phyloP scores from a whole-genome alignment of 208 protist genomes.

The Crithidia expoeki region DNA sequence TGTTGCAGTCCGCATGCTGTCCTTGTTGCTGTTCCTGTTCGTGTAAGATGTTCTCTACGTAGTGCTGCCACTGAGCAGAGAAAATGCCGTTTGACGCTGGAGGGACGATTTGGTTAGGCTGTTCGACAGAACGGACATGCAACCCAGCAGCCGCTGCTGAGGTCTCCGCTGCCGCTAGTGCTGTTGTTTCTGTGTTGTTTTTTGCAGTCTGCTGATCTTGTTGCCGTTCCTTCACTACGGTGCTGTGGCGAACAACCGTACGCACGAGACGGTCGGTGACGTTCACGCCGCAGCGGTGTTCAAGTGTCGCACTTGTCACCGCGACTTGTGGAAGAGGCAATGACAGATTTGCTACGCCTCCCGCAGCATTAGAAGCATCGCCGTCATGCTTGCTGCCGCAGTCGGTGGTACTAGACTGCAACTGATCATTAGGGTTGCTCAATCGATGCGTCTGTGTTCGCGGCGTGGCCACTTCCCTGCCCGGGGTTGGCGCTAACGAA shows the following conservation, averaged over 20 bases:
- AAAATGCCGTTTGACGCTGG: neutral
- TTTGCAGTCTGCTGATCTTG: neutral
- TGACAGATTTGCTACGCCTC: too few species aligned
- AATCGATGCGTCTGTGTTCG: conserved; percentile 9
- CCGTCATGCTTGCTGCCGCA: neutral
- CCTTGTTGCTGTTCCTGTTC: neutral
- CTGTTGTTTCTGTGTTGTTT: neutral
- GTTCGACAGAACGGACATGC: neutral
- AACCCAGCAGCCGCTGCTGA: neutral
- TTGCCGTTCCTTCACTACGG: neutral
- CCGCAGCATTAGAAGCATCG: too few species aligned
- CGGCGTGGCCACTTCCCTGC: neutral
- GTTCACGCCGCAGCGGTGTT: neutral
- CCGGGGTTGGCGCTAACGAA: neutral
- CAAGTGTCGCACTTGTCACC: neutral
- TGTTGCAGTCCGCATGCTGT: neutral
- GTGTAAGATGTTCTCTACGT: neutral
- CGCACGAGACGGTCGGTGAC: neutral
- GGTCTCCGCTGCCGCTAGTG: neutral
- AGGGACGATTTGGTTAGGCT: neutral
- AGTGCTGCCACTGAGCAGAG: neutral
- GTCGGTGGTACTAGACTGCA: neutral
- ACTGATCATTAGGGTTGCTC: neutral
- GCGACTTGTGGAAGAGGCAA: too few species aligned
- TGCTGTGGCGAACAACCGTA: neutral